phyloP scores from a whole-genome alignment of 768 basidiomycete species.

The Xerocomellus intermedius region DNA sequence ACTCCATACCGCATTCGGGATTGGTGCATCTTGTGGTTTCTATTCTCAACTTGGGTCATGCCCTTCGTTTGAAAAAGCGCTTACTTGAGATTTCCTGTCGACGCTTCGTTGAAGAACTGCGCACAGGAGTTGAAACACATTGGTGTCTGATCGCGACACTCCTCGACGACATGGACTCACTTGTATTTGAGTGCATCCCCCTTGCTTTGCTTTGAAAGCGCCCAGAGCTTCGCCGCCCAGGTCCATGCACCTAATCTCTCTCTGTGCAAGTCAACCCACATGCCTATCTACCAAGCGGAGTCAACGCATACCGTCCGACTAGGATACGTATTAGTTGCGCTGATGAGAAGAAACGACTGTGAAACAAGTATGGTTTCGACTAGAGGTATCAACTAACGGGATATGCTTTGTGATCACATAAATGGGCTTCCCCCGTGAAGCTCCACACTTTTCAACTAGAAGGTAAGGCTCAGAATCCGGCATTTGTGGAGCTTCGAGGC shows the following conservation, averaged over 20 bases:
- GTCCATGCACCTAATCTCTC: constrained; percentile 46
- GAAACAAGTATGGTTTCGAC: constrained; percentile 14
- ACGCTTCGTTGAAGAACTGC: constrained; percentile 41
- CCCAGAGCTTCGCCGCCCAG: constrained; percentile 39
- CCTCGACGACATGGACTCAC: constrained; percentile 21
- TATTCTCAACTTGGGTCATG: constrained; percentile 11
- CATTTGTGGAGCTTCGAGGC: constrained; percentile 19
- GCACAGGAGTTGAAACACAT: neutral
- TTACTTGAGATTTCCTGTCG: constrained; percentile 38
- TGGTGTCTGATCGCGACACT: neutral
- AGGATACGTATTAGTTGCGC: constrained; percentile 33
- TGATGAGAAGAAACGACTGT: constrained; percentile 17
- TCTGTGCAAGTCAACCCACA: constrained; percentile 24
- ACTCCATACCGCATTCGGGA: constrained; percentile 39
- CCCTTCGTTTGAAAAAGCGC: constrained; percentile 13
- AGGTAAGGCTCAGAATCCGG: constrained; percentile 35
- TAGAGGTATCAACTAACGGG: constrained; percentile 34
- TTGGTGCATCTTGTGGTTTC: constrained; percentile 35
- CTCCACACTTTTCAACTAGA: constrained; percentile 42
- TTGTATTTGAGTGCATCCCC: constrained; percentile 43
- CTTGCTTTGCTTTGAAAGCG: constrained; percentile 40
- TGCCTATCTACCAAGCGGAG: neutral
- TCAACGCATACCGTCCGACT: constrained; percentile 31
- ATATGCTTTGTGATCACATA: constrained; percentile 43
- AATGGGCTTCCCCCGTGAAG: constrained; percentile 41